Percentiles rank a stretch among this genome's conserved stretches.
phyloP scores from a whole-genome alignment of 495 filamentous ascomycete genomes.

The Mycothermus thermophilus region DNA sequence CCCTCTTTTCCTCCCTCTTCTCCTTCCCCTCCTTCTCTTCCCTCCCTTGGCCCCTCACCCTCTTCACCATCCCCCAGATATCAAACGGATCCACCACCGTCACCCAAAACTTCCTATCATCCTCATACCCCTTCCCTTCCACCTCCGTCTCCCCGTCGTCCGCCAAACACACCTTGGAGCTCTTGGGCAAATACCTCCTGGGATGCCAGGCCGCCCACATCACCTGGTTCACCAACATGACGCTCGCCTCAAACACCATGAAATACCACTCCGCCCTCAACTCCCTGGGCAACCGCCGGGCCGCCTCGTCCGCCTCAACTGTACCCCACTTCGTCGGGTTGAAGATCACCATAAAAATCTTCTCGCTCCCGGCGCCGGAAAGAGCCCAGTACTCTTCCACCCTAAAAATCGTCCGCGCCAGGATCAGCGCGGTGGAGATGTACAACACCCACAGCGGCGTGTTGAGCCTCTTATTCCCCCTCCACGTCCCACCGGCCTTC shows the following conservation, averaged over 20 bases:
- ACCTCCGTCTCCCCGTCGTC: slow-evolving; percentile 52
- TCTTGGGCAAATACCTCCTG: slow-evolving; percentile 43
- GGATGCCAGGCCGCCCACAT: slow-evolving; percentile 53
- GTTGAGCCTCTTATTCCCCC: slow-evolving; percentile 42
- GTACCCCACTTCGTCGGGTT: too few species aligned
- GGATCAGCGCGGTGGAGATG: slow-evolving; percentile 45
- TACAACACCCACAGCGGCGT: slow-evolving; percentile 48
- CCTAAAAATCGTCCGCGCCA: slow-evolving; percentile 50
- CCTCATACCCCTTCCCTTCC: slow-evolving; percentile 47
- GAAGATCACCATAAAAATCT: too few species aligned
- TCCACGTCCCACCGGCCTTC: slow-evolving; percentile 42
- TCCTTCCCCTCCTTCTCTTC: slow-evolving; percentile 29
- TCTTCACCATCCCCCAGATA: slow-evolving; percentile 40
- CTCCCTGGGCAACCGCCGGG: too few species aligned
- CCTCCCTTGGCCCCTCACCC: slow-evolving; percentile 33
- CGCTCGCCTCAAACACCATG: slow-evolving; percentile 51
- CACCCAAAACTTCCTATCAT: slow-evolving; percentile 35
- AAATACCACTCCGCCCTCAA: slow-evolving; percentile 72
- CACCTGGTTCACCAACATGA: slow-evolving; percentile 50
- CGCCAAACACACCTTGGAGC: slow-evolving; percentile 50
- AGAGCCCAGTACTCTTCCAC: slow-evolving; percentile 53
- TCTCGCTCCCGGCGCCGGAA: too few species aligned
- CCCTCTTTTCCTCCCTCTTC: not conserved
- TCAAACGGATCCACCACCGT: slow-evolving; percentile 60
- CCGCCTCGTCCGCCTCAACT: too few species aligned